These are phyloP conservation scores for Stenogyne calaminthoides DNA, from an alignment of 305 asterid species.

Conservation along the genomic window DNA sequence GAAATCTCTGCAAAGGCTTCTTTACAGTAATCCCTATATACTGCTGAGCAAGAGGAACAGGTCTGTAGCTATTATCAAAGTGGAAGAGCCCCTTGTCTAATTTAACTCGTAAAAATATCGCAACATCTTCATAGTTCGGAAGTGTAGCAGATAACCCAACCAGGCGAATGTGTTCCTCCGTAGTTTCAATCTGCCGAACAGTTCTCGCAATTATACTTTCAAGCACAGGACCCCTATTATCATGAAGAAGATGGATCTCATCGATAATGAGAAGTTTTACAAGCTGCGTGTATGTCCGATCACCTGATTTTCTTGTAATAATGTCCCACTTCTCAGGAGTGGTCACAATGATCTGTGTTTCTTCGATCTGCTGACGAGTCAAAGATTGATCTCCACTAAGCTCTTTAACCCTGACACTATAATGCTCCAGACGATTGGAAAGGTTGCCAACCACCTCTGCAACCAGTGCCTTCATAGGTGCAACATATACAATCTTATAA, in stretches of 20 bases:
- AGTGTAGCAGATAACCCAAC: slow-evolving; percentile 96
- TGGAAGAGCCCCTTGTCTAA: slow-evolving; percentile 81
- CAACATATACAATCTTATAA: slow-evolving; percentile 94
- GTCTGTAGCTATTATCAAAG: slow-evolving; percentile 93
- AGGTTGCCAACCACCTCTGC: slow-evolving; percentile 94
- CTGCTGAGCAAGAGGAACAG: slow-evolving; percentile 95
- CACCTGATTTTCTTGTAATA: slow-evolving; percentile 96
- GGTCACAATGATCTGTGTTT: slow-evolving; percentile 92
- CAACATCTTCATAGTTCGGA: slow-evolving; percentile 89
- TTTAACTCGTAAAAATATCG: slow-evolving; percentile 74
- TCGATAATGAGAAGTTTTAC: slow-evolving; percentile 91
- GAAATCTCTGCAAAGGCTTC: slow-evolving; percentile 95
- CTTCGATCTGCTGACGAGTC: slow-evolving; percentile 95
- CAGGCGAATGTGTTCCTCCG: slow-evolving; percentile 84
- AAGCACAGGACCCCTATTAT: slow-evolving; percentile 93
- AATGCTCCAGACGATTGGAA: slow-evolving; percentile 75
- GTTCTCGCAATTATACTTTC: slow-evolving; percentile 95
- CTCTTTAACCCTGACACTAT: slow-evolving; percentile 84
- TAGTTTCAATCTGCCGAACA: slow-evolving; percentile 88
- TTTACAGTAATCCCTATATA: slow-evolving; percentile 85
- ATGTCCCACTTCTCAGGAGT: slow-evolving; percentile 99
- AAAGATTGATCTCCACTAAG: slow-evolving; percentile 92
- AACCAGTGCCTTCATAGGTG: slow-evolving; percentile 96
- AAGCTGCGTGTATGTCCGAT: slow-evolving; percentile 91
- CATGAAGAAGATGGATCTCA: slow-evolving; percentile 94